phyloP scores from a whole-genome alignment of 352 stramenopile species.

The Heterotrichella gracilis region DNA sequence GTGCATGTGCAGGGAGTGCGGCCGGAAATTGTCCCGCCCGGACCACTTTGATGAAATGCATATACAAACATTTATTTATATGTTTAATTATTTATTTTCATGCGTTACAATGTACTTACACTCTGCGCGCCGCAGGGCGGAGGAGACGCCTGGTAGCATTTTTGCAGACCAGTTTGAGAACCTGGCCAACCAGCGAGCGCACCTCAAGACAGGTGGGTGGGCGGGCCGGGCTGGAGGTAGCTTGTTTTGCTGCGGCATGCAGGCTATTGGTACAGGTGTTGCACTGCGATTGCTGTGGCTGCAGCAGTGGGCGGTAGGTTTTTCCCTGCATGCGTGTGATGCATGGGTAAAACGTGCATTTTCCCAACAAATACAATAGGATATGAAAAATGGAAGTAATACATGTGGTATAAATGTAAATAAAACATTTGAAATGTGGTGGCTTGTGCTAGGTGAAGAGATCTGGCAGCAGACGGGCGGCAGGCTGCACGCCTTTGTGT shows the following conservation, averaged over 20 bases:
- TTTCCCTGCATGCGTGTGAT: no score
- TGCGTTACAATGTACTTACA: background rate
- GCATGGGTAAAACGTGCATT: no score
- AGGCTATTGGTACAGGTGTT: background rate
- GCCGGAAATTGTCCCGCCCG: background rate
- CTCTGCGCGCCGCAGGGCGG: background rate
- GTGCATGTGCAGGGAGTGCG: background rate
- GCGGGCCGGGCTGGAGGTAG: background rate
- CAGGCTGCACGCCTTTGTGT: conserved; percentile 22
- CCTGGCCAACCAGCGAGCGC: conserved; percentile 20
- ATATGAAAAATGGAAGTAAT: no score
- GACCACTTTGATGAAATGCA: no score
- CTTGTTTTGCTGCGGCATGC: background rate
- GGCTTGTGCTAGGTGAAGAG: conserved; percentile 20
- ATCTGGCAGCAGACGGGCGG: conserved; percentile 21
- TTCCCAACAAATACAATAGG: no score
- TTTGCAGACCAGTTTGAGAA: conserved; percentile 26
- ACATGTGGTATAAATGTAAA: no score
- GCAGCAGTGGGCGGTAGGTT: conserved; percentile 12
- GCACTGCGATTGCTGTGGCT: background rate
- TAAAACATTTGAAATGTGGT: no score
- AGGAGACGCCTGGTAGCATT: conserved; percentile 12
- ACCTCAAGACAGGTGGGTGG: conserved; percentile 18
- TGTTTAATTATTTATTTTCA: no score
- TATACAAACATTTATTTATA: no score